Percentiles rank a stretch among this genome's conserved stretches.
phyloP scores from a whole-genome alignment of 2,329 filamentous ascomycete genomes.

The Aureobasidium sp. region DNA sequence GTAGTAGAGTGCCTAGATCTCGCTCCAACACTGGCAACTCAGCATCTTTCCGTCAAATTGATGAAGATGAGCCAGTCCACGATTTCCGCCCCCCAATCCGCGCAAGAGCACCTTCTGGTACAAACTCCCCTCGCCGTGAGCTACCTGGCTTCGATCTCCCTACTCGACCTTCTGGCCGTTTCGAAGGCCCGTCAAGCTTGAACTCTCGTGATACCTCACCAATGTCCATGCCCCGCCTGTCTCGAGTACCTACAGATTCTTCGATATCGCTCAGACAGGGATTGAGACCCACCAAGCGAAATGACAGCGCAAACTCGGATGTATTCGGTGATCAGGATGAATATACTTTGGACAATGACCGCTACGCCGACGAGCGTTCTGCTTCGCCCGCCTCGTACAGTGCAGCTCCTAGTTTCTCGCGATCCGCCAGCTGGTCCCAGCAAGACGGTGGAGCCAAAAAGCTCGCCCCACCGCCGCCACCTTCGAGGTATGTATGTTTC shows the following conservation, averaged over 20 bases:
- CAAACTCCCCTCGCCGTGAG: constrained; percentile 36
- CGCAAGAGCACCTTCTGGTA: constrained; percentile 36
- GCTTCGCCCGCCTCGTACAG: constrained; percentile 50
- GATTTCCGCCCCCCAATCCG: constrained; percentile 49
- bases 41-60: constrained; percentile 49
- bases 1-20: constrained; percentile 41
- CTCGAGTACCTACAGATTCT: constrained; percentile 50
- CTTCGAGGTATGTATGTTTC: constrained; percentile 37
- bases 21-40: constrained; percentile 60
- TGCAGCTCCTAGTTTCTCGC: constrained; percentile 34
- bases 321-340: constrained; percentile 47
- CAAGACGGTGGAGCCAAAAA: constrained; percentile 22
- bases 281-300: constrained; percentile 31
- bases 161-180: constrained; percentile 48
- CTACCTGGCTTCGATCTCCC: constrained; percentile 38
- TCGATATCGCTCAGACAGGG: constrained; percentile 43
- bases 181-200: constrained; percentile 44
- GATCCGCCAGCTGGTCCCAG: constrained; percentile 45
- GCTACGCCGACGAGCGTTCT: constrained; percentile 43
- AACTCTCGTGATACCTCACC: constrained; percentile 46
- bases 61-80: constrained; percentile 49
- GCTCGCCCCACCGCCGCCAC: constrained; percentile 56
- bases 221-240: constrained; percentile 38
- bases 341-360: constrained; percentile 43
- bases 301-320: constrained; percentile 33